Base-by-base conservation (phyloP, 208 protist genomes). In the Trypanosoma boissoni region DNA sequence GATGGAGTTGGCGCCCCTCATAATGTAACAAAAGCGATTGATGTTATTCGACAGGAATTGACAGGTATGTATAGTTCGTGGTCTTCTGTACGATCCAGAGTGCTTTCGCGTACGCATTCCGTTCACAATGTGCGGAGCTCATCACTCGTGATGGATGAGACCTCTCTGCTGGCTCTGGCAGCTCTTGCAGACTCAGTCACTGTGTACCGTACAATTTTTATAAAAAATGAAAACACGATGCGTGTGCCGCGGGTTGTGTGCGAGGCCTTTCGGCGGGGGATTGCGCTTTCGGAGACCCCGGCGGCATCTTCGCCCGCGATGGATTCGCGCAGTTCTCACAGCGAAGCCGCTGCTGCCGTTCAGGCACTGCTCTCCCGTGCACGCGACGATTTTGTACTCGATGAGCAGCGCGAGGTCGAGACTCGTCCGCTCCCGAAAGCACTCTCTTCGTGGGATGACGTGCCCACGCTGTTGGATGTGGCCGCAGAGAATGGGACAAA, bases 121-220 rank as follows among this genome's bases (percentile, higher is more conserved):
- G 66, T 78, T 16, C 34, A 43, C 24, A 23, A 27, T 12, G 61
- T 85, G 29, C 32, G 45, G 7, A 67, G 72, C 20, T 52, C 60
- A 0, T 65, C 70, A 21, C 64, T 94, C 24, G 79, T 94, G 9
- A 76, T 94, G 68, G 88, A 94, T 69, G 36, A 64, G 14, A 72
- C 76, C 18, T 68, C 78, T 1, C 52, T 94, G 20, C 76, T 86
- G 31, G 76, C 82, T 21, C 61, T 94, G 20, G 51, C 76, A 32
- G 76, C 58, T 26, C 67, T 64, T 26, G 34, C 42, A 0, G 39
- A 67, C 32, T 78, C 68, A 10, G 64, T 52, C 5, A 53, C 14
- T 14, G 43, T 76, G n/a, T 94, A 79, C 46, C 64, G 84, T 34
- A 52, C 59, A 16, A 55, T 88, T 12, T 89, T 86, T 59, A 45